phyloP scores from a whole-genome alignment of 1,284 basidiomycete species.

The Gastroboletus turbinatus region DNA sequence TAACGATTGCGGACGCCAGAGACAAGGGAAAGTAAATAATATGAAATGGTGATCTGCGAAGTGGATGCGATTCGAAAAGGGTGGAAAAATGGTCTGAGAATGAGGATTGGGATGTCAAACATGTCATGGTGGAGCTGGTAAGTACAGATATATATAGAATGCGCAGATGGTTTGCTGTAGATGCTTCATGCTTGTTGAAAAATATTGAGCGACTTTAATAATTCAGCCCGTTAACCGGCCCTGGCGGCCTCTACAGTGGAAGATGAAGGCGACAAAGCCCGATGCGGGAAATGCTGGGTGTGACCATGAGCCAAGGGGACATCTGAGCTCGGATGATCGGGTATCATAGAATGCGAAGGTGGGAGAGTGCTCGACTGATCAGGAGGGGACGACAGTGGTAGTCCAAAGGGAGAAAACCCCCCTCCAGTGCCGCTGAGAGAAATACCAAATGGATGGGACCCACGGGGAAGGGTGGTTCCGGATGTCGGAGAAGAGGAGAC shows the following conservation, averaged over 20 bases:
- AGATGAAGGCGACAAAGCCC: slow-evolving; percentile 48
- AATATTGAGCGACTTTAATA: slow-evolving; percentile 40
- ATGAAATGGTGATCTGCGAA: slow-evolving; percentile 30
- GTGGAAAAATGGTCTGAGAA: slow-evolving; percentile 21
- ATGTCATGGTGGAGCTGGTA: slow-evolving; percentile 36
- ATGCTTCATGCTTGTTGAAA: slow-evolving; percentile 39
- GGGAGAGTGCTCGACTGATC: slow-evolving; percentile 38
- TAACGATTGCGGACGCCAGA: slow-evolving; percentile 29
- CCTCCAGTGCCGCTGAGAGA: slow-evolving; percentile 29
- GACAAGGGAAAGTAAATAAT: slow-evolving; percentile 29
- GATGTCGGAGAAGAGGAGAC: slow-evolving; percentile 38
- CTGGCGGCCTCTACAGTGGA: slow-evolving; percentile 57
- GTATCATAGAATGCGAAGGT: slow-evolving; percentile 55
- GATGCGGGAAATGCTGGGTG: slow-evolving; percentile 45
- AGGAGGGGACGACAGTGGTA: slow-evolving; percentile 41
- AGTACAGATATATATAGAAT: slow-evolving; percentile 42
- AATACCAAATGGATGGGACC: slow-evolving; percentile 34
- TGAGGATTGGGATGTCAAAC: slow-evolving; percentile 35
- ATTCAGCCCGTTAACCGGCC: slow-evolving; percentile 42
- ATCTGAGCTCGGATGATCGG: slow-evolving; percentile 54
- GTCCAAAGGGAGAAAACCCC: slow-evolving; percentile 63
- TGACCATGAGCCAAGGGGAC: slow-evolving; percentile 43
- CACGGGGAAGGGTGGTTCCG: slow-evolving; percentile 29
- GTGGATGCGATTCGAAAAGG: slow-evolving; percentile 31
- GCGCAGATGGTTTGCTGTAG: slow-evolving; percentile 40